Percentiles rank a stretch among this genome's conserved stretches.
phyloP scores from a whole-genome alignment of 495 filamentous ascomycete species.

The Saxispiralis lemnorum region DNA sequence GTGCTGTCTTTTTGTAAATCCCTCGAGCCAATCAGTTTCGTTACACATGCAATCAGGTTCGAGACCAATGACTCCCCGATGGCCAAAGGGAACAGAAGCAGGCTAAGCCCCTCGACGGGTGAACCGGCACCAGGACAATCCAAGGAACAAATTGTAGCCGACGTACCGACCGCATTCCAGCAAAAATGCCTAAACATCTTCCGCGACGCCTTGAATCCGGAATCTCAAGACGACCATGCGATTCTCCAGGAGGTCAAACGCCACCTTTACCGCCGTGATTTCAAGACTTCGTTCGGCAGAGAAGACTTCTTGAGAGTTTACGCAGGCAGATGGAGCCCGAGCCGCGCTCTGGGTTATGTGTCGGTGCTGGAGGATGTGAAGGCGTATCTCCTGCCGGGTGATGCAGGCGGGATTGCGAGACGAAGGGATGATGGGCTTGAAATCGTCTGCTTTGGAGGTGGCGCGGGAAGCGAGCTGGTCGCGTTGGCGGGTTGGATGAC shows the following conservation, averaged over 20 bases:
- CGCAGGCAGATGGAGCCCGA: conserved; percentile 71
- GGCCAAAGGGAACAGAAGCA: no score
- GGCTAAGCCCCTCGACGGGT: no score
- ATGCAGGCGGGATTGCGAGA: not conserved
- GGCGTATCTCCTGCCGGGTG: conserved; percentile 15
- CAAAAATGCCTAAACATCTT: conserved; percentile 69
- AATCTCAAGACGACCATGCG: conserved; percentile 30
- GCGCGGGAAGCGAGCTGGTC: conserved; percentile 68
- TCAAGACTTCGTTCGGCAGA: conserved; percentile 55
- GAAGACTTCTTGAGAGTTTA: conserved; percentile 58
- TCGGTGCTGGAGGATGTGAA: conserved; percentile 36
- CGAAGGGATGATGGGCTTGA: not conserved
- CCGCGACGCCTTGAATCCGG: conserved; percentile 36
- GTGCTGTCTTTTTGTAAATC: no score
- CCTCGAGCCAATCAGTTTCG: no score
- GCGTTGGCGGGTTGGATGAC: conserved; percentile 48
- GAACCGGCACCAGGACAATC: no score
- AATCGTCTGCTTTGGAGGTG: conserved; percentile 64
- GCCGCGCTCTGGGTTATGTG: conserved; percentile 61
- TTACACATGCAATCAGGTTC: no score
- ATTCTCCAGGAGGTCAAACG: conserved; percentile 65
- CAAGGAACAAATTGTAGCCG: no score
- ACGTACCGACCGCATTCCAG: conserved; percentile 29
- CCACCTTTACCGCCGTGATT: conserved; percentile 72
- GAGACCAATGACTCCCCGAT: no score